Conservation (phyloP, 148 eudicot genomes). For the Euryodendron excelsum region DNA sequence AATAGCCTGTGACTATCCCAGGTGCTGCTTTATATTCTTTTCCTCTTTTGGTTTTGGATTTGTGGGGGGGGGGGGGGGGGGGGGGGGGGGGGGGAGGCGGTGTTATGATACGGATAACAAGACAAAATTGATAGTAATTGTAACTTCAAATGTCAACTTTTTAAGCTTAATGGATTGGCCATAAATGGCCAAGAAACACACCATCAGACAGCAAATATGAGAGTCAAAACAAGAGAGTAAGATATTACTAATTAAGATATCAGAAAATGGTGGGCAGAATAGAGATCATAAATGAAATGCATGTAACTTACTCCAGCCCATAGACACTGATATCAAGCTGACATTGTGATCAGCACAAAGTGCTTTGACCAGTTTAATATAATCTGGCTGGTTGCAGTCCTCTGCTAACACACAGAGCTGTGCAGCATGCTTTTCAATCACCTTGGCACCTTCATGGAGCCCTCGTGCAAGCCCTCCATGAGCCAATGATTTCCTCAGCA, state of each 20-base stretch:
- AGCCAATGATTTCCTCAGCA: constrained; percentile 38
- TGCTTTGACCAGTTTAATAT: constrained; percentile 39
- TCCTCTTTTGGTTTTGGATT: too few relatives aligned
- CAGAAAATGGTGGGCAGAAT: not conserved
- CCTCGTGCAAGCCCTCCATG: constrained; percentile 40
- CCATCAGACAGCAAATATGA: not conserved
- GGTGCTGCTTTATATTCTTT: too few relatives aligned
- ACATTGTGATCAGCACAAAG: constrained; percentile 46
- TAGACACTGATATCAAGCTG: constrained; percentile 34
- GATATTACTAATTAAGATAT: not conserved
- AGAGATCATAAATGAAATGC: not conserved
- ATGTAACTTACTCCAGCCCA: constrained; percentile 42
- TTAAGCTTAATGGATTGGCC: not conserved
- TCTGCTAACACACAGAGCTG: constrained; percentile 48
- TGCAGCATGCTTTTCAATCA: constrained; percentile 43
- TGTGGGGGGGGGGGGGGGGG: not conserved
- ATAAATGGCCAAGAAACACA: not conserved
- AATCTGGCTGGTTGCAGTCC: constrained; percentile 48
- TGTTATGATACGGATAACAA: not conserved
- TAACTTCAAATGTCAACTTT: not conserved
- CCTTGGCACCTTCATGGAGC: constrained; percentile 45
- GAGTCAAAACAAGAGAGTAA: not conserved
- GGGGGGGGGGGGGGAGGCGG: not conserved
- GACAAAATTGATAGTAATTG: not conserved
- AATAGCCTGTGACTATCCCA: too few relatives aligned